Base-by-base conservation (phyloP, 1,284 basidiomycete genomes). In the Malassezia slooffiae region DNA sequence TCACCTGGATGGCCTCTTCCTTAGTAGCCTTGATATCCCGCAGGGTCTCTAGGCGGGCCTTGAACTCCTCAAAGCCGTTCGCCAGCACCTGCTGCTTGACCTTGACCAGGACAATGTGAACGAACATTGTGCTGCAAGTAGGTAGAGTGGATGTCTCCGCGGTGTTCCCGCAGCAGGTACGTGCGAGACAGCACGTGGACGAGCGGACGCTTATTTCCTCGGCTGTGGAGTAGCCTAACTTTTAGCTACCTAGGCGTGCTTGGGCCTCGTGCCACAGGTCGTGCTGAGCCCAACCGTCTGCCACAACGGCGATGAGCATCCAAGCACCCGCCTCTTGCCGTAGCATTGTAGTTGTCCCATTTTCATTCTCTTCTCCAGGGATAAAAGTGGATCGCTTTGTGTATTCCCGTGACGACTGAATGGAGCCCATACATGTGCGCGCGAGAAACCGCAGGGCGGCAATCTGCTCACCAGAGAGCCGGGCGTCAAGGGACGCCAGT, bases 191-290 rank as follows among this genome's bases (percentile, higher is more conserved):
- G n/a, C n/a, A n/a, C n/a, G n/a, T n/a, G n/a, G n/a, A n/a, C n/a
- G n/a, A n/a, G n/a, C n/a, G n/a, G n/a, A n/a, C n/a, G n/a, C n/a
- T n/a, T n/a, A n/a, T n/a, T n/a, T n/a, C n/a, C n/a, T n/a, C n/a
- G n/a, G n/a, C n/a, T n/a, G n/a, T n/a, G n/a, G n/a, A n/a, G n/a
- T n/a, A n/a, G n/a, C n/a, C n/a, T n/a, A n/a, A n/a, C n/a, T n/a
- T n/a, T n/a, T n/a, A n/a, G n/a, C n/a, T n/a, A n/a, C n/a, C n/a
- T n/a, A n/a, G n/a, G n/a, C 35, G 34, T 8, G 20, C 34, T 19
- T 35, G 39, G 9, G 82, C 81, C 62, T 89, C 83, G 59, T 76
- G 75, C 80, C 86, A 84, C 33, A 95, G 71, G 68, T 95, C 90
- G 43, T 73, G 75, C 71, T 95, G 89, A 16, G 78, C 82, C 89